Base-by-base conservation (phyloP, 306 rosid species). In the Vicia faba region DNA sequence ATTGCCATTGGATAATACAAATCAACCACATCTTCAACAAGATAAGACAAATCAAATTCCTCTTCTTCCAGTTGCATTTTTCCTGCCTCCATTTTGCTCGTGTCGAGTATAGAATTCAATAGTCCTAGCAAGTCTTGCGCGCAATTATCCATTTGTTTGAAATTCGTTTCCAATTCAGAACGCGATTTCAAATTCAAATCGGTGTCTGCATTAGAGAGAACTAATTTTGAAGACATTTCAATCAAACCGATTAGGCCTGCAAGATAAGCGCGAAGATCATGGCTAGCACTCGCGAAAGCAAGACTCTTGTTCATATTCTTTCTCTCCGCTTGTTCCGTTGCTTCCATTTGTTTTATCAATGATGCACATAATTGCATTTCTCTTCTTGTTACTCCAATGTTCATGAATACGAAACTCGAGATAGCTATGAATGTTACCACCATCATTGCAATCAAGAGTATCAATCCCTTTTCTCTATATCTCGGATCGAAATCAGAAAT, bases 41-140 rank as follows among this genome's bases (percentile, higher is more conserved):
- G 87, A 69, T 66, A 77, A 5, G 72, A 77, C 28, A 89, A 26
- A 66, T 92, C 82, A 74, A 92, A 92, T 15, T 89, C 89, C 33
- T 84, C 89, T 76, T 86, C 96, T 35, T 84, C 89, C n/a, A 92
- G 87, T 36, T 74, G 84, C 86, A 89, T 84, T 73, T 89, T 87
- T 2, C 96, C 95, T 1, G 89, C 91, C 80, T 92, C 96, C 16
- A 87, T 87, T 68, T 89, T 87, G 80, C 96, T 92, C 57, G 84
- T 84, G 63, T 92, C 96, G 3, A 92, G 91, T 76, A 85, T 78
- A 28, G 98, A 84, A 72, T 87, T 92, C 77, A 92, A 60, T 35
- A 89, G 60, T 45, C 87, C 98, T 60, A 83, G 66, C 5, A 89
- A 84, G 76, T 92, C 96, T 33, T 82, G 75, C 11, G 89, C 77